These are phyloP conservation scores for Pythium oligandrum DNA, from an alignment of 352 stramenopile genomes.

Conservation along the genomic window DNA sequence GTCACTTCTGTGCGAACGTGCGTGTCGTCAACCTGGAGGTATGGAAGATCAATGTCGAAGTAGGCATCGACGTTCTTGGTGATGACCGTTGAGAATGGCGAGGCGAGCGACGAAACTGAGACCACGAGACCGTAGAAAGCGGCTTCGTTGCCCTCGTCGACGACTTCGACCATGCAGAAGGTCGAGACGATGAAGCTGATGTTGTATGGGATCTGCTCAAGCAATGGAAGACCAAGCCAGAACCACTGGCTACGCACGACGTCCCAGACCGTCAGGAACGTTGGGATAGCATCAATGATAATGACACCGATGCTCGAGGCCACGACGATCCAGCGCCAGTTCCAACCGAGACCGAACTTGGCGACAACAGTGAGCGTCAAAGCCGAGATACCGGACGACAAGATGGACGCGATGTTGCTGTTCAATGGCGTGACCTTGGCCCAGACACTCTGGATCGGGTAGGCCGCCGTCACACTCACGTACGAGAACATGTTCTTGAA, in stretches of 20 bases:
- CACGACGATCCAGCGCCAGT: constrained; percentile 22
- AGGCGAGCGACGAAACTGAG: constrained; percentile 22
- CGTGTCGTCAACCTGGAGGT: constrained; percentile 16
- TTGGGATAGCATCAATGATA: constrained; percentile 19
- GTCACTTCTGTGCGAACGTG: constrained; percentile 23
- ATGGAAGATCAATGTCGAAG: constrained; percentile 18
- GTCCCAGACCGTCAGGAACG: constrained; percentile 28
- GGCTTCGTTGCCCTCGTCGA: constrained; percentile 24
- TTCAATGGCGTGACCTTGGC: constrained; percentile 27
- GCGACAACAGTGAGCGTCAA: constrained; percentile 9
- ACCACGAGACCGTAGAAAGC: constrained; percentile 29
- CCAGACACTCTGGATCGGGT: constrained; percentile 24
- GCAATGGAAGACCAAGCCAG: constrained; percentile 21
- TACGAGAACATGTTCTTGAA: constrained; percentile 28
- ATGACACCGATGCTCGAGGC: constrained; percentile 14
- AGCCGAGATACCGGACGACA: constrained; percentile 16
- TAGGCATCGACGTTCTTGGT: constrained; percentile 22
- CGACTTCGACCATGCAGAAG: constrained; percentile 24
- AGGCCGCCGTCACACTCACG: constrained; percentile 19
- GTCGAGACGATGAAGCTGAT: constrained; percentile 23
- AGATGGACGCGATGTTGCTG: constrained; percentile 20
- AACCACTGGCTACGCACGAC: constrained; percentile 24
- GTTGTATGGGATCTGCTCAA: constrained; percentile 24
- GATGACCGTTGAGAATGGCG: constrained; percentile 23
- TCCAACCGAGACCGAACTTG: constrained; percentile 20